Evolutionary conservation across 2,329 filamentous ascomycete genomes (phyloP).

Genomic region (Fusarium ramigenum): DNA sequence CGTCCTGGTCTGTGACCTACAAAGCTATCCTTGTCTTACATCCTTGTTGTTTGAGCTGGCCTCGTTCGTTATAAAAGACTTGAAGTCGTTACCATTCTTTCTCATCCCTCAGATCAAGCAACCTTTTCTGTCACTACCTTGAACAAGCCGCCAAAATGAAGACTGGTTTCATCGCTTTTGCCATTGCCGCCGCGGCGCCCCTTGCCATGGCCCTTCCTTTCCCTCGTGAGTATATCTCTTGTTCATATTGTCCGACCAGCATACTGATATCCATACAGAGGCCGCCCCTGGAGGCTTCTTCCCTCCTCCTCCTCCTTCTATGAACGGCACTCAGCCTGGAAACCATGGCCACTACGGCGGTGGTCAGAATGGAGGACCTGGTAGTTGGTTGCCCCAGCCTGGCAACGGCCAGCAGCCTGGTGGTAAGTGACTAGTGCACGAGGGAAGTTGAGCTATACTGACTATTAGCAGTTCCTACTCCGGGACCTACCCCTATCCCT

Average conservation of each 20-base stretch:
- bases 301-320: neutral
- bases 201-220: constrained; percentile 29
- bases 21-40: neutral
- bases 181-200: constrained; percentile 31
- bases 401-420: neutral
- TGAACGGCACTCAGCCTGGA: constrained; percentile 20
- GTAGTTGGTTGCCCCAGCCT: constrained; percentile 15
- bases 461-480: constrained; percentile 1
- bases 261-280: constrained; percentile 8
- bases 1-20: constrained; percentile 31
- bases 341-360: neutral
- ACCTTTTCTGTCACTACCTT: constrained; percentile 4
- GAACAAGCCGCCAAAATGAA: constrained; percentile 35
- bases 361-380: neutral
- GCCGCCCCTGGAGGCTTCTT: constrained; percentile 3
- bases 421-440: constrained; percentile 4
- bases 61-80: constrained; percentile 24
- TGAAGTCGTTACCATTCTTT: neutral
- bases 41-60: constrained; percentile 27
- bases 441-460: neutral
- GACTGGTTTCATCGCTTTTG: constrained; percentile 30
- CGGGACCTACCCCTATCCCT: neutral
- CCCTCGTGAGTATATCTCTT: constrained; percentile 15
- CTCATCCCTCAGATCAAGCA: constrained; percentile 4
- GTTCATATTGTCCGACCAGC: too few relatives aligned